Conservation (phyloP, 345 rosid species). For the Geranium rotundifolium region DNA sequence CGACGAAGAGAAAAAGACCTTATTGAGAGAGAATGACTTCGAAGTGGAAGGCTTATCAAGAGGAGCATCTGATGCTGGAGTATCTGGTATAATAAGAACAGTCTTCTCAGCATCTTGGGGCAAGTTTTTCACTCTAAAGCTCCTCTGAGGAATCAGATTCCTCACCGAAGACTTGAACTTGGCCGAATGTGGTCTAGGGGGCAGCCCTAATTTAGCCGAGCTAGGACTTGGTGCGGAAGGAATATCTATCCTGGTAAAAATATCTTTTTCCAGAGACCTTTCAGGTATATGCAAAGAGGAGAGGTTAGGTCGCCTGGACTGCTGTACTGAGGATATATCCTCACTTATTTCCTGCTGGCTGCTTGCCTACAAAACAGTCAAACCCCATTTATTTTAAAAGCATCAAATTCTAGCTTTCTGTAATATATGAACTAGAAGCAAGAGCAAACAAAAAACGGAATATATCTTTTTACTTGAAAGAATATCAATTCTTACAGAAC, state of each 20-base stretch:
- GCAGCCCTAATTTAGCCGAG: constrained; percentile 25
- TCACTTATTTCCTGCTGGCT: constrained; percentile 6
- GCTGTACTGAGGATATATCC: constrained; percentile 15
- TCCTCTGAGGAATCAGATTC: constrained; percentile 32
- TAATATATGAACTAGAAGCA: neutral
- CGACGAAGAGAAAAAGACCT: constrained; percentile 26
- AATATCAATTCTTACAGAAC: neutral
- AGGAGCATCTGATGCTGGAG: constrained; percentile 23
- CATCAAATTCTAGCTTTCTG: neutral
- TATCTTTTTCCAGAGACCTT: constrained; percentile 23
- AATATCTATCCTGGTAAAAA: constrained; percentile 21
- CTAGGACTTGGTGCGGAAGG: constrained; percentile 24
- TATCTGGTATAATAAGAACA: constrained; percentile 27
- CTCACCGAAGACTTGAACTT: constrained; percentile 29
- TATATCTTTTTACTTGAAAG: neutral
- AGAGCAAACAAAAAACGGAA: neutral
- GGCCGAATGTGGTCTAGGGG: constrained; percentile 43
- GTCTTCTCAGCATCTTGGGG: constrained; percentile 28
- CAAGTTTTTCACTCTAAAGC: constrained; percentile 23
- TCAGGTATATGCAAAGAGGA: constrained; percentile 40
- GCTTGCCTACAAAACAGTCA: constrained; percentile 6
- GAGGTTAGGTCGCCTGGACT: constrained; percentile 27
- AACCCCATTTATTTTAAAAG: neutral
- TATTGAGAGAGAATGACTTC: constrained; percentile 36
- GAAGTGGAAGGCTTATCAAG: constrained; percentile 28